A percentile compares a stretch with the other conserved stretches of the same genome.
These are phyloP conservation scores for Termitomyces sp. DNA, from an alignment of 768 basidiomycete species.

Conservation along the genomic window DNA sequence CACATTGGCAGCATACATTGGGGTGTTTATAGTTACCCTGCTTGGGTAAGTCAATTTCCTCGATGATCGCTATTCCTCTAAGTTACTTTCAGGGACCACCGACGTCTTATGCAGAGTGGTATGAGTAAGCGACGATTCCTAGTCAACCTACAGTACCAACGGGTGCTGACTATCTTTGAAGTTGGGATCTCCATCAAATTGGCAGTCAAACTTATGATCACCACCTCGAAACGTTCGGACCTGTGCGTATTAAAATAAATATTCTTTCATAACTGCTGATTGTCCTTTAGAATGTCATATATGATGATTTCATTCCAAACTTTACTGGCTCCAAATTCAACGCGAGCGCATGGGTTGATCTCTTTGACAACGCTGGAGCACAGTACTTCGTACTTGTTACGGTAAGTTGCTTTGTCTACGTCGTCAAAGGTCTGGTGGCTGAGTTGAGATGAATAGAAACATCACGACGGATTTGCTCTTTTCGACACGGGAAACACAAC, in stretches of 20 bases:
- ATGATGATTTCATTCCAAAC: constrained; percentile 56
- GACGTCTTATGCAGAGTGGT: constrained; percentile 51
- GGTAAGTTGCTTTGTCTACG: constrained; percentile 22
- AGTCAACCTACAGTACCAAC: neutral
- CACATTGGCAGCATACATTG: constrained; percentile 39
- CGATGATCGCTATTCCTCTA: neutral
- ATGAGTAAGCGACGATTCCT: constrained; percentile 35
- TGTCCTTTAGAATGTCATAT: constrained; percentile 35
- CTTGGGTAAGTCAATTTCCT: constrained; percentile 27
- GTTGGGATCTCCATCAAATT: constrained; percentile 36
- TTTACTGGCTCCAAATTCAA: constrained; percentile 53
- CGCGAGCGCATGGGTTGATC: constrained; percentile 49
- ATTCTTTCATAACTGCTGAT: neutral
- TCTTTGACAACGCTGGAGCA: constrained; percentile 54
- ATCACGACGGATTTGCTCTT: constrained; percentile 57
- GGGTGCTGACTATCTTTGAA: constrained; percentile 10
- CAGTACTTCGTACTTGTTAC: constrained; percentile 61
- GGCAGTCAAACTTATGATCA: constrained; percentile 43
- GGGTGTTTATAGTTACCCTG: constrained; percentile 46
- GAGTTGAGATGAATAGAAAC: constrained; percentile 35
- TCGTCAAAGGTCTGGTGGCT: neutral
- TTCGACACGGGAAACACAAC: constrained; percentile 56
- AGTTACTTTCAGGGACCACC: constrained; percentile 30
- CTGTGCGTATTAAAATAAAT: constrained; percentile 13
- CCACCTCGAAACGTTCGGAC: constrained; percentile 48